These are phyloP conservation scores for Euphorbia schlechtendalii DNA, from an alignment of 441 rosid genomes.

Conservation along the genomic window DNA sequence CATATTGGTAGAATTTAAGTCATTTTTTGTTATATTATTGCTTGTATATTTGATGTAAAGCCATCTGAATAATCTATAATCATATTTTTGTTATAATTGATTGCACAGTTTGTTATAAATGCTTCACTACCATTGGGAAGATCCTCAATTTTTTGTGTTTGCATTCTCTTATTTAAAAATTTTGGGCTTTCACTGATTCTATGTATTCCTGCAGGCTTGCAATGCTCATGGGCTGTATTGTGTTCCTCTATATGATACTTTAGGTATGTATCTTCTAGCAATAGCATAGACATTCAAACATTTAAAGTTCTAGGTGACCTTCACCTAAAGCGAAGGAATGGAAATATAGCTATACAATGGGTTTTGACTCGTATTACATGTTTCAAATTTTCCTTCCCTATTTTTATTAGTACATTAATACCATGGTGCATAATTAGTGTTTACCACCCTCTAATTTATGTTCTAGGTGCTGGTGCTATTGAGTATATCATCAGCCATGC, in stretches of 20 bases:
- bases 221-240: conserved; percentile 92
- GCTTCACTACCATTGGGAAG: too few relatives aligned
- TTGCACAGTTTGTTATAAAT: too few relatives aligned
- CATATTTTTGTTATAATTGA: too few relatives aligned
- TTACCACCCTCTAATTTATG: conserved; percentile 11
- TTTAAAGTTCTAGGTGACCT: background rate
- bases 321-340: background rate
- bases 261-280: conserved; percentile 52
- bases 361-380: background rate
- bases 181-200: conserved; percentile 15
- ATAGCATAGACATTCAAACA: background rate
- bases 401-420: background rate
- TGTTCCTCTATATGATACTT: conserved; percentile 89
- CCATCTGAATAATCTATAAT: conserved; percentile 6
- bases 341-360: background rate
- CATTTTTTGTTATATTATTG: background rate
- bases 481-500: conserved; percentile 83
- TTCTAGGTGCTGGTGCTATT: conserved; percentile 80
- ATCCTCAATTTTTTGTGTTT: background rate
- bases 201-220: conserved; percentile 68
- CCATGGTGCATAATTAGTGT: background rate
- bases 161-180: conserved; percentile 1
- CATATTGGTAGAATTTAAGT: background rate
- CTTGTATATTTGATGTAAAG: background rate
- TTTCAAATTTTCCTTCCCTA: background rate